Conservation (phyloP, 768 basidiomycete genomes). For the Lactifluus volemus region DNA sequence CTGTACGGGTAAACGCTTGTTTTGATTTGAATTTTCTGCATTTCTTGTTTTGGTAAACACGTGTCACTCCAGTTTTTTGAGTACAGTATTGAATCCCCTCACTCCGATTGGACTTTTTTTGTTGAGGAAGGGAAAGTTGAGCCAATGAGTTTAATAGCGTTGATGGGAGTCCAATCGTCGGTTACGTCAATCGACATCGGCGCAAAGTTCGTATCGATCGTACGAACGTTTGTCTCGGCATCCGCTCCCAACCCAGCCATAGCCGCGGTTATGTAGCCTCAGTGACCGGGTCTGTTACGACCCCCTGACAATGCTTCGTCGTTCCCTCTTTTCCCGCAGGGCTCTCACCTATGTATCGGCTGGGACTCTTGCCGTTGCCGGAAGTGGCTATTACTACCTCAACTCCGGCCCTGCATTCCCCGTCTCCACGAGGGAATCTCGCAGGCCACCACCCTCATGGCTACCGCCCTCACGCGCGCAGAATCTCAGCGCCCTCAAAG, state of each 20-base stretch:
- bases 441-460: constrained; percentile 74
- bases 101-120: not conserved
- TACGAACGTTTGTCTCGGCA: not conserved
- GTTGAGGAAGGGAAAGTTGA: not conserved
- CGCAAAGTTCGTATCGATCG: not conserved
- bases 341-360: constrained; percentile 45
- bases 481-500: constrained; percentile 52
- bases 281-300: no score
- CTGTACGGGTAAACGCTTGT: not conserved
- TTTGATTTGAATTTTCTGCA: no score
- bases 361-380: constrained; percentile 44
- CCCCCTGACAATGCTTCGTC: constrained; percentile 19
- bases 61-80: no score
- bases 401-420: constrained; percentile 68
- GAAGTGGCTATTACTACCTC: constrained; percentile 60
- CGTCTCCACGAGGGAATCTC: constrained; percentile 49
- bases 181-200: not conserved
- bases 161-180: not conserved
- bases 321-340: constrained; percentile 43
- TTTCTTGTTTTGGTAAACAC: no score
- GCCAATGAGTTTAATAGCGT: not conserved
- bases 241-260: no score
- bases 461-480: constrained; percentile 61
- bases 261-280: no score
- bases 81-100: no score